Percentiles rank a stretch among this genome's conserved stretches.
Conservation (phyloP, 2,329 filamentous ascomycete species). For the Cercospora janseana region DNA sequence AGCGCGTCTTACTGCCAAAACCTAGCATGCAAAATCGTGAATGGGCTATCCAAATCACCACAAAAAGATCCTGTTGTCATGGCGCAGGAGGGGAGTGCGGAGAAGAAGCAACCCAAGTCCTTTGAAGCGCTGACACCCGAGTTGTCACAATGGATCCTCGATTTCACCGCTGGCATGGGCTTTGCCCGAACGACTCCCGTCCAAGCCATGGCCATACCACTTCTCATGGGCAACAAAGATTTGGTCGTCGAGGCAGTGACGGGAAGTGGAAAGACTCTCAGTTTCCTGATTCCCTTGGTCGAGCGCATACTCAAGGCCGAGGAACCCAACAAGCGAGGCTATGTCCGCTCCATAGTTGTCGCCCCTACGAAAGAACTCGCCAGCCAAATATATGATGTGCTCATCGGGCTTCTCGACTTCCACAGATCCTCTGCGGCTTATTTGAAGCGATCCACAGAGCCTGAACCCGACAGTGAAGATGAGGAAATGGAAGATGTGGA, state of each 20-base stretch:
- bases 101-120: conserved; percentile 47
- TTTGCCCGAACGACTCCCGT: conserved; percentile 88
- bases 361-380: conserved; percentile 91
- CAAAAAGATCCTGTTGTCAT: conserved; percentile 12
- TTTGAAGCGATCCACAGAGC: conserved; percentile 52
- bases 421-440: conserved; percentile 74
- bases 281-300: conserved; percentile 79
- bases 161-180: conserved; percentile 79
- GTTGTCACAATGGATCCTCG: conserved; percentile 78
- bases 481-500: conserved; percentile 40
- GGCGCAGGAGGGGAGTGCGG: conserved; percentile 23
- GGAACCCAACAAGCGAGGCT: conserved; percentile 82
- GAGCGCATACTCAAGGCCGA: conserved; percentile 77
- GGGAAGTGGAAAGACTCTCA: conserved; percentile 84
- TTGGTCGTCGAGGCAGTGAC: conserved; percentile 91
- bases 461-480: conserved; percentile 42
- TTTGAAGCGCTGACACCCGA: conserved; percentile 70
- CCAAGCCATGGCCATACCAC: conserved; percentile 85
- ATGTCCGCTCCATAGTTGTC: conserved; percentile 86
- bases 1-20: neutral
- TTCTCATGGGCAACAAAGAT: conserved; percentile 87
- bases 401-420: conserved; percentile 74
- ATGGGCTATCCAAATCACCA: neutral
- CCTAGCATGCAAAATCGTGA: neutral
- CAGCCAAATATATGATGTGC: conserved; percentile 80